Base-by-base conservation (phyloP, 495 filamentous ascomycete species). In the Hypoxylon rickii region DNA sequence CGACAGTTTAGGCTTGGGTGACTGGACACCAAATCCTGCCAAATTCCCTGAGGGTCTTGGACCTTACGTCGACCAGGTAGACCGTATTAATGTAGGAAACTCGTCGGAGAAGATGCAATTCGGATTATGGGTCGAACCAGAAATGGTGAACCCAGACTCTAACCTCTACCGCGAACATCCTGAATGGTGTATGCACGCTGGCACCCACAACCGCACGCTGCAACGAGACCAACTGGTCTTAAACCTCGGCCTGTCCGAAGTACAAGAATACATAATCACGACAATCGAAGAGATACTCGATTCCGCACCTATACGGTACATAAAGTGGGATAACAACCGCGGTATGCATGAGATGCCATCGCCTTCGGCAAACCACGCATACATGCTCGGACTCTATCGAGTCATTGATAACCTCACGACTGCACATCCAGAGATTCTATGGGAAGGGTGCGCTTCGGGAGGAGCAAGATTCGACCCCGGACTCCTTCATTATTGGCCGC, bases 301-400 rank as follows among this genome's bases (percentile, higher is more conserved):
- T 49, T 75, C 71, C 7, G 76, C 77, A 0, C 58, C 75, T 17
- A 82, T 84, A 39, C 37, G 56, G 21, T 84, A 83, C 45, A 70
- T 84, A 46, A 84, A 84, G 47, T 84, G 80, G 80, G 81, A 84
- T 31, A 79, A 82, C 65, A 84, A 84, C 58, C 68, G 81, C 7
- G 78, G 75, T 1, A 79, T 80, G 22, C 74, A 81, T 47, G 79
- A 84, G 62, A 69, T 71, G 24, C 57, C 78, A 16, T 77, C 73
- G 0, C 79, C 80, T 0, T 63, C 71, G n/a, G 72, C 65, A 2
- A 66, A 75, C 54, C 75, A 84, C 51, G 67, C 63, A 18, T 81
- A 84, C 65, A 80, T 83, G 67, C 67, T 84, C 0, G 80, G 79
- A 8, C 44, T 83, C 47, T 83, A 84, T 62, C 75, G 71, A 11